Base-by-base conservation (phyloP, 768 basidiomycete species). In the Suillus paluster region DNA sequence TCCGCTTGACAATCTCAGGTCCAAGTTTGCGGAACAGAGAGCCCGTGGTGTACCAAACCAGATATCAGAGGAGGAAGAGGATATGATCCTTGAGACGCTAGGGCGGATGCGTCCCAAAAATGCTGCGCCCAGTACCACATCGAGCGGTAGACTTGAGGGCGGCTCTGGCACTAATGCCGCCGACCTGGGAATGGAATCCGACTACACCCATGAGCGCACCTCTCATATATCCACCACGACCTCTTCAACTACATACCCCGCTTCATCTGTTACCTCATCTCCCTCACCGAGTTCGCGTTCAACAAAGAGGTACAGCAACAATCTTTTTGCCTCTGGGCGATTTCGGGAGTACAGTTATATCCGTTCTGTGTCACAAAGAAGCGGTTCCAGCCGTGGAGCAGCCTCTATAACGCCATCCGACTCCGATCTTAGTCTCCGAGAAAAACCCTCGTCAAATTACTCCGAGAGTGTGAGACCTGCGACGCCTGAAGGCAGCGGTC, bases 11-110 rank as follows among this genome's bases (percentile, higher is more conserved):
- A 81, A 86, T 66, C 79, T 95, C 44, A 83, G 83, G 65, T 78
- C 76, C 60, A 86, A 85, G 63, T 82, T 95, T 66, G 92, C 92
- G 34, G 84, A 91, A 65, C 93, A 94, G 73, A 80, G 93, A 64
- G 86, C 86, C 50, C 81, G 84, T 65, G 91, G 92, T 8, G 83
- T 81, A 17, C 79, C 81, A 62, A 83, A 88, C 67, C 86, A 86
- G 59, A 85, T 95, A 55, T 83, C 89, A 57, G 90, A 92, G 75
- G 90, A 88, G 69, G 93, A 94, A 72, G 90, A 93, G 77, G 89
- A 89, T 60, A 92, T 94, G 87, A 81, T 95, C 63, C 76, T 95
- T 63, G 87, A 90, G 77, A 88, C 87, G 15, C 79, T 95, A 60
- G 85, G 85, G 57, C 73, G 79, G 61, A 73, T 84, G n/a, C 82